Conservation (phyloP, 257 asterid species). For the Jacaranda copaia region DNA sequence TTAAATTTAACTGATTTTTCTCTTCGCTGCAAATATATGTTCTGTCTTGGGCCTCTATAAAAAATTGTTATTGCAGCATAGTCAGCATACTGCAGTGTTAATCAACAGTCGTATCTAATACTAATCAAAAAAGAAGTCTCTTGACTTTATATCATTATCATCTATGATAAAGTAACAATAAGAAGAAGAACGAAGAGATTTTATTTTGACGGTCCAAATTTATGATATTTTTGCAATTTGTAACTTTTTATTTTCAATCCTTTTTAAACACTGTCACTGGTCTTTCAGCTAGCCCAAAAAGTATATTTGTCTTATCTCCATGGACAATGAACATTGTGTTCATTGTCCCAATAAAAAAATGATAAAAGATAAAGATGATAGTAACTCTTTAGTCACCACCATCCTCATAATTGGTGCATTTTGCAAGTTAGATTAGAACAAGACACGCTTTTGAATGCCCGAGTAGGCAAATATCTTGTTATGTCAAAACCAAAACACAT, state of each 20-base stretch:
- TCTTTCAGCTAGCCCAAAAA: constrained; percentile 20
- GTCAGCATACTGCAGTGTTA: not conserved
- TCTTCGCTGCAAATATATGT: not conserved
- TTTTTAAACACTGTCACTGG: not conserved
- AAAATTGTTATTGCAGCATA: not conserved
- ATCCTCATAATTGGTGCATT: constrained; percentile 30
- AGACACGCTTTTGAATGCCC: not conserved
- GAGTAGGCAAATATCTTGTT: constrained; percentile 27
- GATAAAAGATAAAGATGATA: constrained; percentile 16
- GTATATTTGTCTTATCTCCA: constrained; percentile 18
- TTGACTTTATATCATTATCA: not conserved
- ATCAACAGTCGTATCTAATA: not conserved
- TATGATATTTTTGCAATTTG: not conserved
- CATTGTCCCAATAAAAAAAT: not conserved
- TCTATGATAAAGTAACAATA: not conserved
- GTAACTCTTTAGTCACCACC: constrained; percentile 25
- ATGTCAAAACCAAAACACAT: constrained; percentile 5
- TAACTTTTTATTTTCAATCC: constrained; percentile 1
- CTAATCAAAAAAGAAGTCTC: not conserved
- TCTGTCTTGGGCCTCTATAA: constrained; percentile 7
- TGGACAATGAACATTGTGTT: constrained; percentile 28
- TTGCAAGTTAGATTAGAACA: constrained; percentile 22
- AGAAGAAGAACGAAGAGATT: not conserved
- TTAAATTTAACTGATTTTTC: not conserved
- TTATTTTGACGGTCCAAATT: constrained; percentile 1